Base-by-base conservation (phyloP, 2,329 filamentous ascomycete genomes). In the Trichoderma aggressivum region DNA sequence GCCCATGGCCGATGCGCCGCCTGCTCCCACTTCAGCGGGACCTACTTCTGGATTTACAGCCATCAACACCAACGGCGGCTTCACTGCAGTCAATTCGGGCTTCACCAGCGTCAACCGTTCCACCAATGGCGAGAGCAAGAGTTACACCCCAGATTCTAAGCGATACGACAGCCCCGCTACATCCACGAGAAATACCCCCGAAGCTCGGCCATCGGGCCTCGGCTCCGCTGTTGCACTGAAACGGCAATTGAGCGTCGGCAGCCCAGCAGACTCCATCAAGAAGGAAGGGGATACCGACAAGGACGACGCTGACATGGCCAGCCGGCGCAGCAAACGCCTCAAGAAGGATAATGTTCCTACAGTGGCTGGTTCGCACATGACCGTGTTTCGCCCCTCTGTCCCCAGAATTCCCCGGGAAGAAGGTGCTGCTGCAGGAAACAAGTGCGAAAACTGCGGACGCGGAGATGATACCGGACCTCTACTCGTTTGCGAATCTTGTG, bases 311-410 rank as follows among this genome's bases (percentile, higher is more conserved):
- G 91, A 94, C 63, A 85, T 84, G 75, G 88, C 88, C 73, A 93
- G 92, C 74, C 89, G 96, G 73, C 90, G 95, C 71, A 98, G 94
- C 81, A 99, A 99, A 83, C 90, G 96, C 56, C 86, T 97, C 14
- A 97, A 96, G 81, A 97, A 97, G 72, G 88, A 89, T 81, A 84
- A 86, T 56, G 88, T 91, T 43, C 94, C 95, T 56, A 97, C 93
- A 39, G 94, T 99, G 75, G 94, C 94, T 74, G 96, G 96, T 69
- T 98, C 95, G 66, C 94, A 98, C 82, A 98, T 98, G 94, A 96
- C 93, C 73, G 89, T 95, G 77, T 94, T 97, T 78, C 92, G 95
- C 67, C 93, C 95, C 70, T 91, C 92, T 30, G 90, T 91, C 18
- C 93, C 91, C 21, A 88, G 89, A 73, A 85, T 90, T 72, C 85